Evolutionary conservation across 1,139 yeast genomes (phyloP), one percentile per base, ranked within the genome.

Genomic region (Eremothecium gossypii): DNA sequence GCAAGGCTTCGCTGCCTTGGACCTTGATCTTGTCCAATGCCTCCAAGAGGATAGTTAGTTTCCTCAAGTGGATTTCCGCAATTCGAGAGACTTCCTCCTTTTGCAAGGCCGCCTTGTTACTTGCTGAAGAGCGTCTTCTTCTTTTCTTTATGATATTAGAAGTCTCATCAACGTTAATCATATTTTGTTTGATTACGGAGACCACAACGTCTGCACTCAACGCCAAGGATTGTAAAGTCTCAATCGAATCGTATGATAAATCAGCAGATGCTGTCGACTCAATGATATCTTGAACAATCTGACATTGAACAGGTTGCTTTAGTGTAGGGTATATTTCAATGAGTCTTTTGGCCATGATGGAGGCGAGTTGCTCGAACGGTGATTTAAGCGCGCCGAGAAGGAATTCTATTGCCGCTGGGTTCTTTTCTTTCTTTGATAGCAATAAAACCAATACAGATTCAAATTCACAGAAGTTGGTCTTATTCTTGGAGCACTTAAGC

Each of bases 51-150:
- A 83, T 67, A 0, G 96, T 85, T 38, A 89, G 71, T 56, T 82
- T 85, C 54, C 77, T 78, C 59, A 91, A 67, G 55, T 87, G 96
- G 27, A 69, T 64, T 39, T 86, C 81, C 1, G 96, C 96, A 63
- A 83, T 69, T 42, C 69, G 73, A 17, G 82, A 78, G 40, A 86
- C 73, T 45, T 78, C 83, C 35, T 76, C 79, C 47, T 78, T 76
- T 42, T 82, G 85, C 71, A 85, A 71, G 13, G 81, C 86, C 52
- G 78, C 83, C 59, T 76, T 81, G 7, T 89, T 76, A 8, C 83
- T 75, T 40, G 81, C 75, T 3, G 89, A 81, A 5, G 95, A 83
- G 56, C 85, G 69, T 47, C 65, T 55, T 66, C 94, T 74, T 71
- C 96, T 79, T 61, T 86, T 73, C 60, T 82, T 82, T 14, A 82